These are phyloP conservation scores for Megacollybia platyphylla DNA, from an alignment of 1,284 basidiomycete species.

Conservation along the genomic window DNA sequence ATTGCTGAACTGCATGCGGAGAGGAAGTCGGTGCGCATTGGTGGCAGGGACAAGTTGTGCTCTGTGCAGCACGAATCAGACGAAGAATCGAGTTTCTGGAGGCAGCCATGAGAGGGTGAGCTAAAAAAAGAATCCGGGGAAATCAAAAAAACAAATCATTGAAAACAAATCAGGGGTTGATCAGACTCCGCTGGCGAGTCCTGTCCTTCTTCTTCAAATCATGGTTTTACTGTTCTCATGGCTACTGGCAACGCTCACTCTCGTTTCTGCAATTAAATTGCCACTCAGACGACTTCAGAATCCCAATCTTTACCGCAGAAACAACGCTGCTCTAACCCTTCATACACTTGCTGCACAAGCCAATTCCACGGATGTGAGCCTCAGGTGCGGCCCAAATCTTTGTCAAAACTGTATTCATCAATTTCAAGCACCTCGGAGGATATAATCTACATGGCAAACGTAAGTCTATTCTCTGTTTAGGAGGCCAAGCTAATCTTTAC, in stretches of 20 bases:
- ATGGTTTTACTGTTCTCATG: constrained; percentile 20
- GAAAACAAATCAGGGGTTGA: too few species aligned
- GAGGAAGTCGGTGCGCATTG: constrained; percentile 32
- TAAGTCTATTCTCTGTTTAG: constrained; percentile 20
- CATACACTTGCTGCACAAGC: constrained; percentile 12
- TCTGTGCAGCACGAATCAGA: constrained; percentile 61
- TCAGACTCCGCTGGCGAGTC: constrained; percentile 4
- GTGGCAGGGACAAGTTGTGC: constrained; percentile 68
- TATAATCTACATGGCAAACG: constrained; percentile 64
- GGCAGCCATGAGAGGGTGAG: constrained; percentile 29
- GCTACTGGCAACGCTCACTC: constrained; percentile 16
- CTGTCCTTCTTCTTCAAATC: constrained; percentile 7
- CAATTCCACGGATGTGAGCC: constrained; percentile 20
- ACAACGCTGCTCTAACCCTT: constrained; percentile 15
- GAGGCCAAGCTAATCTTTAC: constrained; percentile 5
- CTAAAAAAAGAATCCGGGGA: constrained; percentile 3
- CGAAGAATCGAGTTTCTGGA: constrained; percentile 51
- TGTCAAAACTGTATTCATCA: background rate
- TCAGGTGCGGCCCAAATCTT: constrained; percentile 21
- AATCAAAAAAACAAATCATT: background rate
- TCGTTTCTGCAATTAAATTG: constrained; percentile 20
- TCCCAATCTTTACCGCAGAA: constrained; percentile 16
- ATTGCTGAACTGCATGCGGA: constrained; percentile 42
- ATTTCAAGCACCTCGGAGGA: constrained; percentile 46
- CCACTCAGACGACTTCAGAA: constrained; percentile 23